These are phyloP conservation scores for Coemansia guatemalensis DNA, from an alignment of 192 early-diverging fungal species.

Conservation along the genomic window DNA sequence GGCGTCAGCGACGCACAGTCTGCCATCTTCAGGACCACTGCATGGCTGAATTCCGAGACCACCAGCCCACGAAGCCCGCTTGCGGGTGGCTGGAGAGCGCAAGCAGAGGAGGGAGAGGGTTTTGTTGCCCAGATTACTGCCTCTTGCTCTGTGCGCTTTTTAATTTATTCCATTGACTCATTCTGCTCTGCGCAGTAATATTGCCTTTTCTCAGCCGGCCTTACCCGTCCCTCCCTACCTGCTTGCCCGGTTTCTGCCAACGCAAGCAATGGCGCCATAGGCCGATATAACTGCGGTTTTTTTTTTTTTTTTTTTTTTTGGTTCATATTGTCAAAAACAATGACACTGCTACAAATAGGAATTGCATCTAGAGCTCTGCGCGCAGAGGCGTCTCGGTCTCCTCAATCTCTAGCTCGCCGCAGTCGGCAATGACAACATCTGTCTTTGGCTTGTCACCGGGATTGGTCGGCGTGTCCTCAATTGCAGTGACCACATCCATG, in stretches of 20 bases:
- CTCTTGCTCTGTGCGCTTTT: neutral
- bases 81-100: neutral
- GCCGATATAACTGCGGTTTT: conserved; percentile 10
- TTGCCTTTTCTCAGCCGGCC: conserved; percentile 4
- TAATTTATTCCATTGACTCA: neutral
- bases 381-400: conserved; percentile 44
- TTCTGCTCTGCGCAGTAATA: conserved; percentile 7
- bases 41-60: conserved; percentile 3
- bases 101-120: neutral
- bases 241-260: neutral
- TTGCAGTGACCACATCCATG: conserved; percentile 34
- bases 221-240: neutral
- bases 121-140: neutral
- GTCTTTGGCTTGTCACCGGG: conserved; percentile 67
- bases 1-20: conserved; percentile 4
- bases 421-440: conserved; percentile 70
- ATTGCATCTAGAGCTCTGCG: conserved; percentile 36
- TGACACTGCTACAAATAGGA: neutral
- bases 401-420: conserved; percentile 73
- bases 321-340: neutral
- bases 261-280: neutral
- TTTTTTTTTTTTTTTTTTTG: conserved; percentile 7
- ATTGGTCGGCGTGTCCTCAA: conserved; percentile 33
- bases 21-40: neutral
- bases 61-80: neutral